Conservation (phyloP, 2,329 filamentous ascomycete genomes). For the Juglanconis sp. region DNA sequence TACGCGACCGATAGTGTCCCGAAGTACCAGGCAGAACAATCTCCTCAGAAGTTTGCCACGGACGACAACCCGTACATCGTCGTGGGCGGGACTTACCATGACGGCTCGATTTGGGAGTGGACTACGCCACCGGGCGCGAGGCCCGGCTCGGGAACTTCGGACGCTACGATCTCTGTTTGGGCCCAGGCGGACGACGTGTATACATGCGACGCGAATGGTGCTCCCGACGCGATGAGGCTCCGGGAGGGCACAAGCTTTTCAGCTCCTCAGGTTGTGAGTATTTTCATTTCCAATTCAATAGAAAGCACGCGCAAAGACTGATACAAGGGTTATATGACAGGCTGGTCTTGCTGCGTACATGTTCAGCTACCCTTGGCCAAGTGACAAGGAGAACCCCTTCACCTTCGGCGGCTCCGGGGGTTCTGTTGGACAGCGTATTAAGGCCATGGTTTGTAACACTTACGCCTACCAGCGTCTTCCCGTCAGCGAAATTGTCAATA, state of each 20-base stretch:
- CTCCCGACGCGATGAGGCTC: neutral
- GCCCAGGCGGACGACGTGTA: slow-evolving; percentile 2
- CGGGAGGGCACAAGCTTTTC: neutral
- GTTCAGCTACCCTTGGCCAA: slow-evolving; percentile 4
- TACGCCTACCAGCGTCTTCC: slow-evolving; percentile 13
- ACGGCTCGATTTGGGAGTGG: slow-evolving; percentile 5
- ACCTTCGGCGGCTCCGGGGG: neutral
- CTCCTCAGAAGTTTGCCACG: neutral
- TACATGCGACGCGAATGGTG: neutral
- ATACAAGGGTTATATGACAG: neutral
- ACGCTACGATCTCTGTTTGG: neutral
- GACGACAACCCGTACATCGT: neutral
- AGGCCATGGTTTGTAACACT: neutral
- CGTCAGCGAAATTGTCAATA: neutral
- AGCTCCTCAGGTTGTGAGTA: slow-evolving; percentile 3
- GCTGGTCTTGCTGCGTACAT: slow-evolving; percentile 11
- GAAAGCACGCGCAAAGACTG: no score
- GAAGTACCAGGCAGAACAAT: neutral
- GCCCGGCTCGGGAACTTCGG: neutral
- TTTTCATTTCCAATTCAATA: no score
- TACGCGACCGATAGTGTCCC: neutral
- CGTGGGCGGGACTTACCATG: slow-evolving; percentile 8
- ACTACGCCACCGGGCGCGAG: neutral
- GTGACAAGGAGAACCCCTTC: neutral
- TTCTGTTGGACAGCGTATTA: slow-evolving; percentile 2